Base-by-base conservation (phyloP, 148 eudicot species). In the Silene uniflora region DNA sequence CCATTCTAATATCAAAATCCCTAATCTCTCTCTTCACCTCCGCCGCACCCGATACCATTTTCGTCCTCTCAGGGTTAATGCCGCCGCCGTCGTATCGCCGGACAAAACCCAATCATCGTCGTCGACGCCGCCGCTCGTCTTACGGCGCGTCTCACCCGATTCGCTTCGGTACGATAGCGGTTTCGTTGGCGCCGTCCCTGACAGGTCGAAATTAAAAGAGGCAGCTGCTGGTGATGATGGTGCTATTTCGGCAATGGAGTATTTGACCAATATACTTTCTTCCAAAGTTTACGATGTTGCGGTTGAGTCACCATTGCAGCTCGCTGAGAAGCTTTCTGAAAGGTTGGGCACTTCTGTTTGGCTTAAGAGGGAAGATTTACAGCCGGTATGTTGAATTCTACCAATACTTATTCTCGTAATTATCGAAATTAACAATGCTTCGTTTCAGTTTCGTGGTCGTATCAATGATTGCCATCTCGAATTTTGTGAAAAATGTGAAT, bases 211-310 rank as follows among this genome's bases (percentile, higher is more conserved):
- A n/a, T 21, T 52, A 17, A 21, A 12, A 5, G 44, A 35, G 29
- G 49, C 8, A 32, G 64, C 19, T 10, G 64, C 11, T 21, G 63
- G 75, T 5, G 67, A 72, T 5, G 58, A 32, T 0, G 81, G 67
- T 49, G 42, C 22, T 16, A 76, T 71, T 32, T 68, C 69, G 35
- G 87, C 93, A 0, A 91, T 90, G 93, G 91, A 87, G 74, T 86
- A 87, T 59, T 73, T 92, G 82, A 88, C 90, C 23, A 85, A 82
- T 55, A 92, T 90, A 12, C 68, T 89, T 74, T 65, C 83, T 64
- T 86, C 95, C 1, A 92, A 84, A 81, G 97, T 92, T 39, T 90
- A 92, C 49, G 97, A 92, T 35, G 88, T 90, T 7, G 91, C 97
- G 2, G 54, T 82, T 0, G 95, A 90, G 73, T 79, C 97, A 32